Percentiles rank a stretch among this genome's conserved stretches.
These are phyloP conservation scores for Rhizophora apiculata DNA, from an alignment of 345 rosid genomes.

Conservation along the genomic window DNA sequence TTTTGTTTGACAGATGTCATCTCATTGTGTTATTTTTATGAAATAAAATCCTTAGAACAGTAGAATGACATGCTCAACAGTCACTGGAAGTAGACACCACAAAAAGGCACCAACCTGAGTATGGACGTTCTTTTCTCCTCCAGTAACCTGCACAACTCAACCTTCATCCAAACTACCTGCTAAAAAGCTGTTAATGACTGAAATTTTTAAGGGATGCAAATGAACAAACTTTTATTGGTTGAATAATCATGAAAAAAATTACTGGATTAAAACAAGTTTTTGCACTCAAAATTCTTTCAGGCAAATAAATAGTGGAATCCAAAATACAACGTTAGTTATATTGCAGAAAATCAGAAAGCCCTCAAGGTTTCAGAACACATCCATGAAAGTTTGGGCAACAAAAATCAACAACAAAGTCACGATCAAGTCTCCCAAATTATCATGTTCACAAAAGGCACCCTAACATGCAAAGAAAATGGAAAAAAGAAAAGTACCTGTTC, in stretches of 20 bases:
- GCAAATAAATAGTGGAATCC: no score
- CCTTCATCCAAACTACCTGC: slow-evolving; percentile 93
- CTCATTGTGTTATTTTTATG: neutral
- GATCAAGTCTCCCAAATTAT: no score
- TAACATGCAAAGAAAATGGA: slow-evolving; percentile 3
- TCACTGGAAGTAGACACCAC: slow-evolving; percentile 8
- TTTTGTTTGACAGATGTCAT: neutral
- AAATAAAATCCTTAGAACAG: neutral
- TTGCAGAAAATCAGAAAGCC: no score
- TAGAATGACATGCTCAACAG: neutral
- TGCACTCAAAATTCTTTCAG: no score
- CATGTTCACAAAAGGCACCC: neutral
- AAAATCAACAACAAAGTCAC: no score
- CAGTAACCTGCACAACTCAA: slow-evolving; percentile 73
- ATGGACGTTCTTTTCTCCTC: slow-evolving; percentile 85
- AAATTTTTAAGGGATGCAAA: slow-evolving; percentile 42
- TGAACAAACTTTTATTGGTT: slow-evolving; percentile 6
- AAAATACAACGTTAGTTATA: no score
- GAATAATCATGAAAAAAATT: no score
- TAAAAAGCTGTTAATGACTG: slow-evolving; percentile 46
- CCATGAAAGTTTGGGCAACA: no score
- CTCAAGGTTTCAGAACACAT: no score
- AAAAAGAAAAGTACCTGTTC: slow-evolving; percentile 58
- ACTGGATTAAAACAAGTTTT: no score
- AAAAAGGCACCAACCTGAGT: slow-evolving; percentile 56